phyloP scores from a whole-genome alignment of 164 flowering plant genomes.

The Nymphaea colorata region DNA sequence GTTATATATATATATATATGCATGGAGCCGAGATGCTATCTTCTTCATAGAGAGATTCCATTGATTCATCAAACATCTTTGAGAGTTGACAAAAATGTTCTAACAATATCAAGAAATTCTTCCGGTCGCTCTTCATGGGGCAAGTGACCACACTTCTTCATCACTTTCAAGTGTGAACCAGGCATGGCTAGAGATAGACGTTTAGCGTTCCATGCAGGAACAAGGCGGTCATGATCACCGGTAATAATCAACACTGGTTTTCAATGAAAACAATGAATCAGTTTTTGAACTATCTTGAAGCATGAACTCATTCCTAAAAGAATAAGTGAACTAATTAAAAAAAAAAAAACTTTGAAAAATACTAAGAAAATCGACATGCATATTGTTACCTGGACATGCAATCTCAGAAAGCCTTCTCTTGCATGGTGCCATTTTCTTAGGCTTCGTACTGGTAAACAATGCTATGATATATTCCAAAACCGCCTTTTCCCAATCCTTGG shows the following conservation, averaged over 20 bases:
- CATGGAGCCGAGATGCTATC: not conserved
- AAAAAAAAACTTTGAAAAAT: too few relatives aligned
- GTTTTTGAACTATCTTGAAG: too few relatives aligned
- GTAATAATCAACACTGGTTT: slow-evolving; percentile 66
- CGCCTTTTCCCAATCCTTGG: slow-evolving; percentile 81
- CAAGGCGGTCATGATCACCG: slow-evolving; percentile 75
- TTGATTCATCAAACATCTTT: not conserved
- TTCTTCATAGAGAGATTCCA: too few relatives aligned
- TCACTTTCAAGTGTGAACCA: slow-evolving; percentile 49
- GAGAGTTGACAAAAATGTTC: slow-evolving; percentile 30
- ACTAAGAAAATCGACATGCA: too few relatives aligned
- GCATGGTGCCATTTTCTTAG: slow-evolving; percentile 44
- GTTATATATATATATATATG: too few relatives aligned
- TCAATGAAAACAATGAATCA: too few relatives aligned
- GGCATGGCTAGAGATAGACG: slow-evolving; percentile 63
- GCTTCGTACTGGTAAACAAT: slow-evolving; percentile 37
- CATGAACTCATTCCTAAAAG: too few relatives aligned
- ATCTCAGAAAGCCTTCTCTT: slow-evolving; percentile 60
- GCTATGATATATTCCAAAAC: slow-evolving; percentile 58
- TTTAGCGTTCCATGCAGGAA: slow-evolving; percentile 81
- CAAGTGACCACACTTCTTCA: slow-evolving; percentile 82
- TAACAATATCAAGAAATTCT: slow-evolving; percentile 53
- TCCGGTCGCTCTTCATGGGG: slow-evolving; percentile 85
- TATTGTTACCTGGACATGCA: slow-evolving; percentile 64
- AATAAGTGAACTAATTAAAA: too few relatives aligned